Conservation (phyloP, 2,329 filamentous ascomycete genomes). For the Stromatinia cepivora region DNA sequence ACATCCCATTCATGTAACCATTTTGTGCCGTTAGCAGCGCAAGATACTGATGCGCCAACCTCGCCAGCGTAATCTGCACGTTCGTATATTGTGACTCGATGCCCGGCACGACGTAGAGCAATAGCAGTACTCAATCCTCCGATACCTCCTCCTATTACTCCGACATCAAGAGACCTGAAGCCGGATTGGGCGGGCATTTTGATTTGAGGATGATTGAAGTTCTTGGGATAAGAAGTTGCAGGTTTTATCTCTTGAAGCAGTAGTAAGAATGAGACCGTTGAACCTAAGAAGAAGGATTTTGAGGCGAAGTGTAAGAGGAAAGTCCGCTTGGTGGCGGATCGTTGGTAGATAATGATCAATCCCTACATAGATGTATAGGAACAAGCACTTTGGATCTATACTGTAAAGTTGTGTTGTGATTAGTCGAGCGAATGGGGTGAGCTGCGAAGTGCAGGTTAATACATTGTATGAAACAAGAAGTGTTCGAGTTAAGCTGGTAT, state of each 20-base stretch:
- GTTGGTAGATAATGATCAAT: neutral
- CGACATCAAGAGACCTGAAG: conserved; percentile 23
- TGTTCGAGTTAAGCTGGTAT: neutral
- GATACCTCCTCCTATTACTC: conserved; percentile 27
- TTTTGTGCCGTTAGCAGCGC: conserved; percentile 66
- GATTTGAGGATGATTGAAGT: neutral
- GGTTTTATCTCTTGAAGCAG: neutral
- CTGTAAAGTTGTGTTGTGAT: neutral
- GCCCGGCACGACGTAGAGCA: conserved; percentile 53
- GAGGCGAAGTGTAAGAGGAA: neutral
- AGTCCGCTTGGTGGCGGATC: neutral
- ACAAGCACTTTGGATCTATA: neutral
- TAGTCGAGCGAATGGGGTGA: neutral
- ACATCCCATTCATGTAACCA: conserved; percentile 69
- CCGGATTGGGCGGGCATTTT: conserved; percentile 13
- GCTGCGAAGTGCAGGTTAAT: neutral
- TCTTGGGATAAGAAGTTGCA: no score
- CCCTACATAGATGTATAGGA: neutral
- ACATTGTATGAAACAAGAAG: neutral
- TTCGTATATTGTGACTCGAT: conserved; percentile 62
- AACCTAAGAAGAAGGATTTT: neutral
- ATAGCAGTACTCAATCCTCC: conserved; percentile 53
- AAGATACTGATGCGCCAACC: conserved; percentile 65
- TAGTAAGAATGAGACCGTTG: neutral
- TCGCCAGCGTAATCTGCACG: conserved; percentile 64